Conservation (phyloP, 1,284 basidiomycete genomes). For the Trametes versicolor region DNA sequence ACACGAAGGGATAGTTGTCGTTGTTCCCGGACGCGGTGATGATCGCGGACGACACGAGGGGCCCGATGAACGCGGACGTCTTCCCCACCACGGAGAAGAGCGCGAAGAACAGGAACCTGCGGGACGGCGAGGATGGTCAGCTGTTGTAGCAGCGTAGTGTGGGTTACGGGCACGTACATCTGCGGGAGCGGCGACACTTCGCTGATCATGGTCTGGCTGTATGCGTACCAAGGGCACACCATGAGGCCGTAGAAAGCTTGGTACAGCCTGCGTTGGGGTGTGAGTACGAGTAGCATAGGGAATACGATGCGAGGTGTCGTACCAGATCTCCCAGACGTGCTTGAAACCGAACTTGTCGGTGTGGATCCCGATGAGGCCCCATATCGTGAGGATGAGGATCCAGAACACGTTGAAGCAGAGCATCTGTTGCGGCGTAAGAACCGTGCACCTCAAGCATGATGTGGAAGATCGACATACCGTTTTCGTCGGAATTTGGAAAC, state of each 20-base stretch:
- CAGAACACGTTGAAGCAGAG: conserved; percentile 77
- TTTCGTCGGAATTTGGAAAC: conserved; percentile 77
- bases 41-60: conserved; percentile 80
- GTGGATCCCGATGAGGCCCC: conserved; percentile 83
- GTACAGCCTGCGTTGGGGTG: conserved; percentile 56
- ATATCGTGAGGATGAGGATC: conserved; percentile 76
- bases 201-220: conserved; percentile 87
- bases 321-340: conserved; percentile 86
- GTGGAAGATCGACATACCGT: conserved; percentile 50
- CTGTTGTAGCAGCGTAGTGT: background rate
- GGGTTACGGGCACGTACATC: conserved; percentile 56
- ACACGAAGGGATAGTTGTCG: conserved; percentile 84
- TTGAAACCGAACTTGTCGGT: conserved; percentile 83
- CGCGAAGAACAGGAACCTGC: conserved; percentile 80
- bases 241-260: conserved; percentile 80
- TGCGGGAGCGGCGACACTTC: conserved; percentile 81
- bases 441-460: background rate
- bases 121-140: background rate
- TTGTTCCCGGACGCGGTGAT: conserved; percentile 77
- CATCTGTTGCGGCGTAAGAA: conserved; percentile 57
- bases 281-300: background rate
- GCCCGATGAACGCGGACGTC: conserved; percentile 85
- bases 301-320: conserved; percentile 17
- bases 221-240: conserved; percentile 89
- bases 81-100: conserved; percentile 83